phyloP scores from a whole-genome alignment of 2,329 filamentous ascomycete genomes.

The Fusarium bactridioides region DNA sequence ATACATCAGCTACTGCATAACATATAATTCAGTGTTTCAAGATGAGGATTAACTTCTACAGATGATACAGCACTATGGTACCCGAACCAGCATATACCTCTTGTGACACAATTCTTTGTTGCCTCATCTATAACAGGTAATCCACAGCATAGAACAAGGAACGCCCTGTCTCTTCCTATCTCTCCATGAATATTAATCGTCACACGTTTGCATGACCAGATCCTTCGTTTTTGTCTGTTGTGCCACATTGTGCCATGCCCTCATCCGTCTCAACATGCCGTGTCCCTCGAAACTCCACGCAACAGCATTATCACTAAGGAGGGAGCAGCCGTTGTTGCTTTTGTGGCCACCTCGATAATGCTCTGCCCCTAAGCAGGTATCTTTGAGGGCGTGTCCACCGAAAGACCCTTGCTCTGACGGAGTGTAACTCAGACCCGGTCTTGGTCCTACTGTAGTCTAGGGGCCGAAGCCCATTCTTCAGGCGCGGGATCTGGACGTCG shows the following conservation, averaged over 20 bases:
- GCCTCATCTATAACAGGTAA: slow-evolving; percentile 17
- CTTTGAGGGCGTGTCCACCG: neutral
- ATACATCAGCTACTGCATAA: neutral
- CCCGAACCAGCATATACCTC: neutral
- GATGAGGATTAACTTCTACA: neutral
- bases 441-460: slow-evolving; percentile 1
- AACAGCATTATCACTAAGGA: neutral
- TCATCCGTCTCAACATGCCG: slow-evolving; percentile 3
- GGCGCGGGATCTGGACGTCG: slow-evolving; percentile 19
- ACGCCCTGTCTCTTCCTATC: slow-evolving; percentile 4
- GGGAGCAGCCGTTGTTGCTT: neutral
- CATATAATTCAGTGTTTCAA: neutral
- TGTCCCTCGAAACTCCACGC: neutral
- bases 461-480: slow-evolving; percentile 1
- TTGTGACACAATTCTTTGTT: slow-evolving; percentile 6
- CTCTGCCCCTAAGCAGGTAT: neutral
- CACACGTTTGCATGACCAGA: neutral
- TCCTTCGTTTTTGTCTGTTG: neutral
- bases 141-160: slow-evolving; percentile 24
- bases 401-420: slow-evolving; percentile 2
- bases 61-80: neutral
- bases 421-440: neutral
- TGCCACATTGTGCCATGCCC: slow-evolving; percentile 6
- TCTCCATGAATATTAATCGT: neutral
- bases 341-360: neutral